Base-by-base conservation (phyloP, 805 yeast genomes). In the Pichia phayaonensis region DNA sequence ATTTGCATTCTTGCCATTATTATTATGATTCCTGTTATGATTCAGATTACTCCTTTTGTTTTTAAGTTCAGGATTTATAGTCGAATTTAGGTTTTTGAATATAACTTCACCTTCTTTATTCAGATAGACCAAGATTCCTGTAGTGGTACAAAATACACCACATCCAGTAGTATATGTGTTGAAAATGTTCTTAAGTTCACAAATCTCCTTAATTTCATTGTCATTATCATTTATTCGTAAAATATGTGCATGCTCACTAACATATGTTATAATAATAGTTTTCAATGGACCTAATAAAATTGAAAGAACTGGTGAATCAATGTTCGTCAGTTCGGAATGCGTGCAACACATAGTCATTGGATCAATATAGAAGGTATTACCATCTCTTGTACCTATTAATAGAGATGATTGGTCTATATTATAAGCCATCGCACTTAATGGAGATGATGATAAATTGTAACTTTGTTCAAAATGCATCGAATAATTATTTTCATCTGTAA, bases 351-450 rank as follows among this genome's bases (percentile, higher is more conserved):
- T 41, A 1, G 54, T 43, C 8, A 10, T 45, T 8, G 55, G 43
- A 38, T 54, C 55, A 21, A 54, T 26, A 12, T 45, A 18, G 13
- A 46, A 39, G 2, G 49, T 42, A 46, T 52, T 54, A 2, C 57
- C 57, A 42, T 54, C 57, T 23, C 55, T 49, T 15, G 57, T 50
- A 16, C 57, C 57, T 3, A 49, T 36, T 4, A 54, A n/a, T 6
- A 54, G n/a, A 12, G 39, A 42, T 21, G 41, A 24, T 15, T 23
- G 31, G 3, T 11, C 6, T 11, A 15, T 18, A 22, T 42, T 27
- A 23, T 44, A 48, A 16, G 18, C 20, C 3, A 54, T 36, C 4
- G 54, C 48, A 11, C 53, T 46, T 12, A 54, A 21, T 5, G 55
- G 42, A 11, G 57, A 54, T 16, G 55, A 52, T 21, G 57, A 54